Percentiles rank a stretch among this genome's conserved stretches.
Evolutionary conservation across 768 basidiomycete genomes (phyloP).

Genomic region (Lactarius hatsudake): DNA sequence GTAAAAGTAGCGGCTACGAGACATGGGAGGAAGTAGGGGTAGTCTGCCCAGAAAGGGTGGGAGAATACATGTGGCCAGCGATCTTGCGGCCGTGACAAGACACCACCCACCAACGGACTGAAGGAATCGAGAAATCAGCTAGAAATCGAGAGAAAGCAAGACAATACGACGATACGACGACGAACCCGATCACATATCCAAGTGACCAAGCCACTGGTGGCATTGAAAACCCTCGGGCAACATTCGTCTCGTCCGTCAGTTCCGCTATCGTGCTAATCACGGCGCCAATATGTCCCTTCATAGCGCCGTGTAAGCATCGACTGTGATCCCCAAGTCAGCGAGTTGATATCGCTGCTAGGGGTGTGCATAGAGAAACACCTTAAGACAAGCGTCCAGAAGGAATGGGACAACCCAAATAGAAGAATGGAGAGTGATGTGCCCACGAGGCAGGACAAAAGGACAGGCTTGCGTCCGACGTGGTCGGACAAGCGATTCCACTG

Average conservation of each 20-base stretch:
- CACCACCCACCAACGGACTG: constrained; percentile 19
- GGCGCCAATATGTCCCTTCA: neutral
- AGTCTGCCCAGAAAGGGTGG: no score
- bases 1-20: no score
- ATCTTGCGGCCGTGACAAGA: constrained; percentile 28
- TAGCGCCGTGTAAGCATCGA: neutral
- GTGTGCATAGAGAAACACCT: neutral
- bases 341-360: neutral
- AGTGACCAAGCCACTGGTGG: neutral
- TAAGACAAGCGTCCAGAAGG: neutral
- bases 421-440: neutral
- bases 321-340: neutral
- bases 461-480: neutral
- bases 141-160: neutral
- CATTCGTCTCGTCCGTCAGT: neutral
- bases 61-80: no score
- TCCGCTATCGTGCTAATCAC: neutral
- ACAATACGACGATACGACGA: neutral
- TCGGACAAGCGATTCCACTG: neutral
- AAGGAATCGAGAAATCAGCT: neutral
- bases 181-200: neutral
- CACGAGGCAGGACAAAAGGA: neutral
- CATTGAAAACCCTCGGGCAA: neutral
- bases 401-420: neutral
- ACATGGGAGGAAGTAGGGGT: no score